A percentile compares a stretch with the other conserved stretches of the same genome.
Conservation (phyloP, 345 rosid genomes). For the Geranium brycei region DNA sequence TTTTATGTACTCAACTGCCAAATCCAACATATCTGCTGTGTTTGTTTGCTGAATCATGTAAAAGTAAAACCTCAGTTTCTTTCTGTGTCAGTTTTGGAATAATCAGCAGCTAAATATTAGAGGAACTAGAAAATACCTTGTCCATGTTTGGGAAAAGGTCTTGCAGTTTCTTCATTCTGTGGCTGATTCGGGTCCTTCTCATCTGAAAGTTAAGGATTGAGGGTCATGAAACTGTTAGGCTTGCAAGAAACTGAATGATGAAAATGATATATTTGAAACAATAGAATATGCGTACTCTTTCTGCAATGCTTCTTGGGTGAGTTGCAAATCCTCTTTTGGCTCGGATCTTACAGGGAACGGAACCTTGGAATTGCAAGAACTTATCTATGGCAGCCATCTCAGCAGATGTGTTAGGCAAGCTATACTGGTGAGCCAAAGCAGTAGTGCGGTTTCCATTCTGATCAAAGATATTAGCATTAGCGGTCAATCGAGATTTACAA, state of each 20-base stretch:
- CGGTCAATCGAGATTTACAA: neutral
- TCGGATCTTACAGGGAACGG: constrained; percentile 61
- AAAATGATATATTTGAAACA: neutral
- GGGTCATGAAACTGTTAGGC: neutral
- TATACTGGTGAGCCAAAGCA: constrained; percentile 44
- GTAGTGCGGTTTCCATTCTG: constrained; percentile 32
- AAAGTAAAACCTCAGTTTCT: neutral
- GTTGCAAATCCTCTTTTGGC: constrained; percentile 83
- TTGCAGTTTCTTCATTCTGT: constrained; percentile 47
- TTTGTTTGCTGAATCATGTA: constrained; percentile 31
- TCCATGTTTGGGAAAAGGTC: constrained; percentile 46
- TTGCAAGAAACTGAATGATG: neutral
- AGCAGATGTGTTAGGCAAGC: constrained; percentile 44
- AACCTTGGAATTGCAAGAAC: constrained; percentile 40
- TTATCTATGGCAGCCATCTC: constrained; percentile 36
- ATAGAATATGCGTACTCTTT: constrained; percentile 36
- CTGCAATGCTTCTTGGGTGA: constrained; percentile 88
- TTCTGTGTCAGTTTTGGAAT: neutral
- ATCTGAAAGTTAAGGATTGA: constrained; percentile 18
- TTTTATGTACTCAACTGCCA: constrained; percentile 48
- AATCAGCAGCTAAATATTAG: too few species aligned
- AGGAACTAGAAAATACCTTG: constrained; percentile 28
- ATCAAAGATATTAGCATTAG: constrained; percentile 9
- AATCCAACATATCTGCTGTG: constrained; percentile 54
- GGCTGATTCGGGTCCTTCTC: constrained; percentile 47